Evolutionary conservation across 208 protist species (phyloP), one percentile per base, ranked within the genome.

Genomic region (Leishmania aethiopica): DNA sequence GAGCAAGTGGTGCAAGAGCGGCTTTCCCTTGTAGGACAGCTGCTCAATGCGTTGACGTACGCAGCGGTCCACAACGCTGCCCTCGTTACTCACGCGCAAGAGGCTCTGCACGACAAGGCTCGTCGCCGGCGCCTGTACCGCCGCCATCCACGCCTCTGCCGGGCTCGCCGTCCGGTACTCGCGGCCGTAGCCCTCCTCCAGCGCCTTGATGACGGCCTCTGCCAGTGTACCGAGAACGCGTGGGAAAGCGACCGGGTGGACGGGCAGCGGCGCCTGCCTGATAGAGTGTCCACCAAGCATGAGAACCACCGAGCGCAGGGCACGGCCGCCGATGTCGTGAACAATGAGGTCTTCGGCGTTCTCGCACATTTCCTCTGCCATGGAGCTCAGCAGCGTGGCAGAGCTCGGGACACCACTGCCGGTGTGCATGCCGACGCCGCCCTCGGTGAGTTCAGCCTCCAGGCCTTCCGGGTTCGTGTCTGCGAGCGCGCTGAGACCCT

Each of bases 81-180:
- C 93, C 19, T 84, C 76, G 13, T 86, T 87, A 71, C 91, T 91
- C 59, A 95, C 93, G 15, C 92, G 90, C 69, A 98, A 86, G 3
- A 98, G 86, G 80, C 87, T 96, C 86, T 98, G 95, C 37, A 96
- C 69, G 37, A 97, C 87, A 53, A 98, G 92, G 77, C 95, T 97
- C 7, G 92, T 91, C 15, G 93, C 90, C 10, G 93, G 88, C 10
- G 80, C 80, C 77, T 88, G 89, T 72, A 89, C 91, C 28, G 93
- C 92, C n/a, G 86, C 88, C 80, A 97, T 81, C 95, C 92, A 97
- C 49, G 90, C 70, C 83, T 96, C 92, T 17, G 88, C 88, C 0
- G 86, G 72, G 45, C 53, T 73, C 5, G 77, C 10, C 1, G 82
- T 81, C 47, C 82, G 66, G 82, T 89, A 89, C 83, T 92, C 89